A percentile compares a stretch with the other conserved stretches of the same genome.
Evolutionary conservation across 2,329 filamentous ascomycete species (phyloP).

Genomic region (Pseudopithomyces maydicus): DNA sequence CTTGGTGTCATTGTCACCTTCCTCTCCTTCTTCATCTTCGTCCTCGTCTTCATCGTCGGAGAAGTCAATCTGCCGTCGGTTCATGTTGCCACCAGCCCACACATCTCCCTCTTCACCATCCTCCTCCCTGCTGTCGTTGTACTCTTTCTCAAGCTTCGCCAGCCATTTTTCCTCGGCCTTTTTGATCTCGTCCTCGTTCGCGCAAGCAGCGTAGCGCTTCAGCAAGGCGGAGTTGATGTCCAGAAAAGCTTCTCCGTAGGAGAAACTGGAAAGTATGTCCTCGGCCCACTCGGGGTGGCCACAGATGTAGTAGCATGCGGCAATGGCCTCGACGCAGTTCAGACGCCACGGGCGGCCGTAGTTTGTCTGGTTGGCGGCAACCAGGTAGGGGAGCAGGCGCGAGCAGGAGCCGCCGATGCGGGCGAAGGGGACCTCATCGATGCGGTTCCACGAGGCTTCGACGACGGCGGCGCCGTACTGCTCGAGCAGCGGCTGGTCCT

Average conservation of each 20-base stretch:
- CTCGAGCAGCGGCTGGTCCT: slow-evolving; percentile 80
- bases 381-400: slow-evolving; percentile 82
- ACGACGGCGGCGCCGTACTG: slow-evolving; percentile 93
- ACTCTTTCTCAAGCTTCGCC: slow-evolving; percentile 86
- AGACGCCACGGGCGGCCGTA: slow-evolving; percentile 94
- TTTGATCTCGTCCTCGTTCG: slow-evolving; percentile 81
- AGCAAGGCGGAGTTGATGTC: slow-evolving; percentile 86
- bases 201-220: slow-evolving; percentile 82
- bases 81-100: slow-evolving; percentile 91
- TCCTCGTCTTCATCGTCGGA: slow-evolving; percentile 58
- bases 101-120: slow-evolving; percentile 68
- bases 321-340: slow-evolving; percentile 94
- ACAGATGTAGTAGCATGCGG: slow-evolving; percentile 91
- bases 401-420: slow-evolving; percentile 94
- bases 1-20: slow-evolving; percentile 51
- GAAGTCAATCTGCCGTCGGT: slow-evolving; percentile 60
- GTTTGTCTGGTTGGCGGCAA: slow-evolving; percentile 95
- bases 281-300: slow-evolving; percentile 90
- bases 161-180: slow-evolving; percentile 87
- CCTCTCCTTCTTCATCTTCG: slow-evolving; percentile 26
- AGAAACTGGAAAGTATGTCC: slow-evolving; percentile 80
- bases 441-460: slow-evolving; percentile 95
- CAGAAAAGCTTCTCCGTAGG: slow-evolving; percentile 85
- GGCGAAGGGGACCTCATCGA: slow-evolving; percentile 86
- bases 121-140: slow-evolving; percentile 75